Conservation (phyloP, 345 rosid genomes). For the Draba incana region DNA sequence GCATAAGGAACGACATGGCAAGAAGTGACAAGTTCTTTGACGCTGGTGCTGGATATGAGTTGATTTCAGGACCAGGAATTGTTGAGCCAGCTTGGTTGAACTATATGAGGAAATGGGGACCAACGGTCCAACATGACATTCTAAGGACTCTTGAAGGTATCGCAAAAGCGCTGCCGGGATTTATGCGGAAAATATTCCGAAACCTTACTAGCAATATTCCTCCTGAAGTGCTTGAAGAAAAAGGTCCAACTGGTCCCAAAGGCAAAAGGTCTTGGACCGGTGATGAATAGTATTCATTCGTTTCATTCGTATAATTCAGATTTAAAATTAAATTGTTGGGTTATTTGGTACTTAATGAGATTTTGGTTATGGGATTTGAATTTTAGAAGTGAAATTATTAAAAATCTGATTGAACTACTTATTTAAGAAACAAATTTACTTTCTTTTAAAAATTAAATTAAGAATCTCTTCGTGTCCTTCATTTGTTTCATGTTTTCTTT, state of each 20-base stretch:
- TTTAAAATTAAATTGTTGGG: background rate
- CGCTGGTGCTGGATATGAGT: constrained; percentile 45
- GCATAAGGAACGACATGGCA: constrained; percentile 72
- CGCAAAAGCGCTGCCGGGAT: constrained; percentile 50
- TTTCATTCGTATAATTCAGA: background rate
- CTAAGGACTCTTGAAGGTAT: constrained; percentile 44
- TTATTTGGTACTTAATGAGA: background rate
- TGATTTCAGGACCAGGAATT: constrained; percentile 43
- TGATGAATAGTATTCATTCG: constrained; percentile 47
- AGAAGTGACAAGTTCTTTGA: constrained; percentile 58
- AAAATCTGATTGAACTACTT: background rate
- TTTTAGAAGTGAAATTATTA: background rate
- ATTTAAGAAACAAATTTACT: background rate
- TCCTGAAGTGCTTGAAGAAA: constrained; percentile 57
- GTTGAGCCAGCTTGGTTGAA: constrained; percentile 66
- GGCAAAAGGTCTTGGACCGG: constrained; percentile 57
- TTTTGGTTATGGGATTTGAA: background rate
- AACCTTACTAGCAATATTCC: constrained; percentile 56
- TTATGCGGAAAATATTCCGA: constrained; percentile 48
- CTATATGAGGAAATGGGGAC: constrained; percentile 79
- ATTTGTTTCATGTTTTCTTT: constrained; percentile 5
- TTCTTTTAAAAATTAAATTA: constrained; percentile 2
- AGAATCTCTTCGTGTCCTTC: background rate
- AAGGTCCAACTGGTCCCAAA: constrained; percentile 85
- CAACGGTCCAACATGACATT: constrained; percentile 50